Conservation (phyloP, 1,284 basidiomycete genomes). For the Moesziomyces aphidis region DNA sequence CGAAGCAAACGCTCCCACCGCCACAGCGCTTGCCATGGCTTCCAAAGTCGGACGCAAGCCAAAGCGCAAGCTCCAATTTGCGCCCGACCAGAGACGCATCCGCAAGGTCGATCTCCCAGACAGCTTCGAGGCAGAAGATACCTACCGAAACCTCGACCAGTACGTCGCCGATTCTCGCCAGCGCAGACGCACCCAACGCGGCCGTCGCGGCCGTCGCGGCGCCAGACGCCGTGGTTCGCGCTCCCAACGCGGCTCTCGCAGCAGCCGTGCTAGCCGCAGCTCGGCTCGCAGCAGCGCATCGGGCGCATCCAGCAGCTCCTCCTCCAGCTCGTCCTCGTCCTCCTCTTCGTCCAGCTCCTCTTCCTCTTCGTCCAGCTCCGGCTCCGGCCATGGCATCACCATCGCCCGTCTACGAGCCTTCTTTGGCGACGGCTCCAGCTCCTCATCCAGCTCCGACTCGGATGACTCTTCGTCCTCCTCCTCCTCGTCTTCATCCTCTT, state of each 20-base stretch:
- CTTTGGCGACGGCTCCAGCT: constrained; percentile 60
- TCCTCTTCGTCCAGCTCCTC: constrained; percentile 29
- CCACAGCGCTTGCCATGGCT: constrained; percentile 39
- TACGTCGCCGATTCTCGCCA: constrained; percentile 59
- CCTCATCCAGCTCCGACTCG: constrained; percentile 40
- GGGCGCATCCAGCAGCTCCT: constrained; percentile 37
- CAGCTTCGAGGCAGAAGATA: constrained; percentile 58
- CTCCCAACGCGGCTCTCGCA: constrained; percentile 35
- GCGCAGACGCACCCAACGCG: constrained; percentile 31
- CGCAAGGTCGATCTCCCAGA: constrained; percentile 60
- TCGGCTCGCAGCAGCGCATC: constrained; percentile 40
- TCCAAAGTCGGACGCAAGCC: constrained; percentile 47
- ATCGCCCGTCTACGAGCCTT: constrained; percentile 63
- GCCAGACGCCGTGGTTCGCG: constrained; percentile 11
- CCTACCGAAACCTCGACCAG: constrained; percentile 62
- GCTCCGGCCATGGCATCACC: constrained; percentile 53
- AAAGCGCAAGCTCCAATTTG: constrained; percentile 58
- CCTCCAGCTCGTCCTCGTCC: constrained; percentile 35
- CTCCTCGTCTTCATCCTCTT: constrained; percentile 26
- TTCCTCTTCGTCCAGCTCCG: constrained; percentile 34
- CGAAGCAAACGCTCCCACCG: constrained; percentile 46
- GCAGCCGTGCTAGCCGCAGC: constrained; percentile 46
- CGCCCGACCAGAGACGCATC: constrained; percentile 55
- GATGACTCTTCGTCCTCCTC: constrained; percentile 35
- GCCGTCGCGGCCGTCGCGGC: constrained; percentile 3